phyloP scores from a whole-genome alignment of 805 yeast genomes.

The Yarrowia hollandica region DNA sequence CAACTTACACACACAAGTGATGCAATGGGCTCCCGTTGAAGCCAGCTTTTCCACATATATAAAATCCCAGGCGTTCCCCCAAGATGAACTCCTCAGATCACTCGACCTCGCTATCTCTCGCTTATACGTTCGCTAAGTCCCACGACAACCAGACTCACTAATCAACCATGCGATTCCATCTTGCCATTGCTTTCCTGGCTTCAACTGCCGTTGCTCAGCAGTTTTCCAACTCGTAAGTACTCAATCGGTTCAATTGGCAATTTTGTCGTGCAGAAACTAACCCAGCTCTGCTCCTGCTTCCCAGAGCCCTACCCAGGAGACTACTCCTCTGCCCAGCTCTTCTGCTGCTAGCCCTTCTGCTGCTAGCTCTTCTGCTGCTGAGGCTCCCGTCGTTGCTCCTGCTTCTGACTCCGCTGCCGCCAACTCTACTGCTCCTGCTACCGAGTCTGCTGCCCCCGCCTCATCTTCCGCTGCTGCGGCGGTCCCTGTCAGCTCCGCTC shows the following conservation, averaged over 20 bases:
- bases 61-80: neutral
- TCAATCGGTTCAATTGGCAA: no score
- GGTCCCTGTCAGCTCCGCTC: no score
- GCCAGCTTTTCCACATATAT: no score
- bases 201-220: neutral
- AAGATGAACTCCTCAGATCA: neutral
- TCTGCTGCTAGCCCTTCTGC: neutral
- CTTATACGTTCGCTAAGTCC: conserved; percentile 6
- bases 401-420: neutral
- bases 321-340: neutral
- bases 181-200: conserved; percentile 5
- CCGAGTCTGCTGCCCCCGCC: no score
- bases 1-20: no score
- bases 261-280: no score
- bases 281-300: neutral
- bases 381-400: neutral
- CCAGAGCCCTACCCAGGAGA: neutral
- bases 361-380: neutral
- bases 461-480: no score
- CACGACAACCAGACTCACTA: neutral
- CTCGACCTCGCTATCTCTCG: conserved; percentile 10
- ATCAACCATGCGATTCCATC: neutral
- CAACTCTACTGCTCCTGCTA: neutral
- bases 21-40: no score
- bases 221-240: neutral